Conservation (phyloP, 306 rosid species). For the Cucumis cinereus region DNA sequence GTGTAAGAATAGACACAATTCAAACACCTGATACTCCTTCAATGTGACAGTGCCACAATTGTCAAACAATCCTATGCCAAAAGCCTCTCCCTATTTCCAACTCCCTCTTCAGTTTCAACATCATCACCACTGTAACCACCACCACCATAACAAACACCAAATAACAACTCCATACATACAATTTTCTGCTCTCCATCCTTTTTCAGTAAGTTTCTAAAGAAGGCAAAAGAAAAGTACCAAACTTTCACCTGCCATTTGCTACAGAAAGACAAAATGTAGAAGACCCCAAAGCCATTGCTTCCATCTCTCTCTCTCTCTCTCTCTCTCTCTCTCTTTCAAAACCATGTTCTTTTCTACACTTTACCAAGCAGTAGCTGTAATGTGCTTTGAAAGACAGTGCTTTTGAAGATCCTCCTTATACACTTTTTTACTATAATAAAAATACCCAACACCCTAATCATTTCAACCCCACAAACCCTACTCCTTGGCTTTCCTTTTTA, state of each 20-base stretch:
- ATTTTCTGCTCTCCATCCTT: neutral
- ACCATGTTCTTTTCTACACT: slow-evolving; percentile 3
- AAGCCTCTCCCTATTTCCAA: neutral
- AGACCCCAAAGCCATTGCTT: neutral
- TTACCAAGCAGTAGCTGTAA: slow-evolving; percentile 1
- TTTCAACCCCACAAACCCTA: slow-evolving; percentile 4
- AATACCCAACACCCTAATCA: slow-evolving; percentile 4
- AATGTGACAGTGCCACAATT: neutral
- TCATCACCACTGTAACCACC: neutral
- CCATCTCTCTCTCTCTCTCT: neutral
- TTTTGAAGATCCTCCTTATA: slow-evolving; percentile 5
- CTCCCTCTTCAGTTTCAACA: neutral
- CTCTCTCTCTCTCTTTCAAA: neutral
- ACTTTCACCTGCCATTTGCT: neutral
- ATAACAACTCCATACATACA: neutral
- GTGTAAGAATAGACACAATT: neutral
- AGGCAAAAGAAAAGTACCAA: neutral
- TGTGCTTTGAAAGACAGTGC: neutral
- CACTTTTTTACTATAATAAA: neutral
- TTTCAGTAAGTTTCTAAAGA: neutral
- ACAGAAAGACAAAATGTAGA: neutral
- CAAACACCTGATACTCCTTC: neutral
- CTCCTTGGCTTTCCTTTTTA: neutral
- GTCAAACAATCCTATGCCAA: neutral
- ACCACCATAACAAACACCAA: neutral